Evolutionary conservation across 129 eudicot species (phyloP), one percentile per base, ranked within the genome.

Genomic region (Ambrosia trifida): DNA sequence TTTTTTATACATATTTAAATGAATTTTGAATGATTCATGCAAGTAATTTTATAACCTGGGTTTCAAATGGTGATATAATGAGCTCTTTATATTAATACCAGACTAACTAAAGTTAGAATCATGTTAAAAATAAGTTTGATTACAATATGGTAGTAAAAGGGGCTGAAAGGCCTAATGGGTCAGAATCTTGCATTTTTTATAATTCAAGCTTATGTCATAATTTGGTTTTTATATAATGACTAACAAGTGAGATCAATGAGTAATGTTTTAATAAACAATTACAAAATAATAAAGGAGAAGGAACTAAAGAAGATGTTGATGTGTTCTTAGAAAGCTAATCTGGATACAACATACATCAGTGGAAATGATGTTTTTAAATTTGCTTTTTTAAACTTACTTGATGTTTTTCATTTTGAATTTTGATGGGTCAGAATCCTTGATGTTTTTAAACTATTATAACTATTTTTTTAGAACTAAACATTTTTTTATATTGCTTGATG

Each of bases 161-260:
- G 64, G 38, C 64, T 3, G 31, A 18, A 17, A 53, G 20, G 59
- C 59, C 3, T 53, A 30, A 53, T 53, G 56, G 24, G 56, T 50
- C 56, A 50, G 17, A 50, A 50, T n/a, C 19, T 49, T 14, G 54
- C 56, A 7, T 13, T 54, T 10, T 54, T 54, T 52, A 52, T 3
- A 18, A 52, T 52, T 7, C 31, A 52, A 52, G 32, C 32, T 54
- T 54, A 54, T 54, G 12, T 9, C 12, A 54, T 18, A 18, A 54
- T 54, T 18, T 54, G 32, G 9, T 8, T 19, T 9, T 54, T 20
- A 3, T 19, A 7, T 7, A 19, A 4, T 54, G 5, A 13, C 61
- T 54, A 20, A 19, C 61, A 20, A 18, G 62, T 24, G 62, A n/a
- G 33, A 56, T 56, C 62, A 56, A 56, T 56, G 62, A 56, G 35